phyloP scores from a whole-genome alignment of 805 yeast genomes.

The Candida anglica region DNA sequence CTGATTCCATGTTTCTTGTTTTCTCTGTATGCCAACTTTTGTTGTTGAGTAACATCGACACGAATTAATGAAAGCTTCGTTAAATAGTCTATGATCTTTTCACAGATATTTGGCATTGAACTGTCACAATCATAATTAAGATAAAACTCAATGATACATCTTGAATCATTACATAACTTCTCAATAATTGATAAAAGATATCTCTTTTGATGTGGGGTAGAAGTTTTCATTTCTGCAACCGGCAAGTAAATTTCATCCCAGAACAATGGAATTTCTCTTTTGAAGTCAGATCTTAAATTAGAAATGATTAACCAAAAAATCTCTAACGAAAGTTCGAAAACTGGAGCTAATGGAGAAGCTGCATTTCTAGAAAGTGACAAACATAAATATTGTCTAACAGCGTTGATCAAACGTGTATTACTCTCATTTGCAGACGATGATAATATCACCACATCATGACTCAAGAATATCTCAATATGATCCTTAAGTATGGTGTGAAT shows the following conservation, averaged over 20 bases:
- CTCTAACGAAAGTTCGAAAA: constrained; percentile 86
- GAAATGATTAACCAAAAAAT: constrained; percentile 88
- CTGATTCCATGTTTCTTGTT: constrained; percentile 53
- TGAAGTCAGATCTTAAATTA: constrained; percentile 81
- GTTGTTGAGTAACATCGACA: constrained; percentile 68
- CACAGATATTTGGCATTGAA: constrained; percentile 78
- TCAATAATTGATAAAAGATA: constrained; percentile 79
- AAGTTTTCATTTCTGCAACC: constrained; percentile 84
- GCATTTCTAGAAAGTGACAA: constrained; percentile 85
- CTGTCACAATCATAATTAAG: constrained; percentile 93
- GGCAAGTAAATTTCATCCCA: constrained; percentile 92
- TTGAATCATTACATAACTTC: constrained; percentile 81
- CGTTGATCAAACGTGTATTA: constrained; percentile 64
- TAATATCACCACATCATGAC: constrained; percentile 50
- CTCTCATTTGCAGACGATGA: constrained; percentile 48
- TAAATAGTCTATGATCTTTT: constrained; percentile 72
- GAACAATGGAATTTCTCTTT: constrained; percentile 90
- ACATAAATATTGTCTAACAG: constrained; percentile 81
- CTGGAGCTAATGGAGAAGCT: constrained; percentile 85
- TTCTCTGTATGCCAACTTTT: constrained; percentile 46
- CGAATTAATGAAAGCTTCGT: constrained; percentile 67
- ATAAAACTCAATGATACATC: constrained; percentile 87
- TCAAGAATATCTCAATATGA: constrained; percentile 76
- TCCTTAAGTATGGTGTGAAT: constrained; percentile 82
- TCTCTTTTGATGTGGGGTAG: constrained; percentile 90